Evolutionary conservation across 176 grass and related monocot species (phyloP), one percentile per base, ranked within the genome.

Genomic region (Aegilops longissima): DNA sequence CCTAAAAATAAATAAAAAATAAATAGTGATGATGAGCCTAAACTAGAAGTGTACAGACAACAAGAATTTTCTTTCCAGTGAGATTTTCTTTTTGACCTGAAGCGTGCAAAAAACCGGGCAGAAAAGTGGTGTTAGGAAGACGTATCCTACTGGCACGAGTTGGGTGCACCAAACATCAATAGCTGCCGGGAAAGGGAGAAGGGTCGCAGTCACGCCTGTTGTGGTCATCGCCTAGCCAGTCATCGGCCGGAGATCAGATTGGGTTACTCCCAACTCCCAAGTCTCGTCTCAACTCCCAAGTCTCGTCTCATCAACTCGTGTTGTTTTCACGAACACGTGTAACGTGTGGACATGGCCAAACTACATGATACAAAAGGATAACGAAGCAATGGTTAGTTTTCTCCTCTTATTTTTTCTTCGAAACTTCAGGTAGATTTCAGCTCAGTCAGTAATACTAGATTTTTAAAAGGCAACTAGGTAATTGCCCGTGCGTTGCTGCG

Each of bases 131-230:
- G 54, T 16, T 29, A n/a, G 51, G 78, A 56, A 73, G n/a, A 78
- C 24, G 40, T 38, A 23, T 17, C 13, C 58, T 11, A 66, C 42
- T 11, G 66, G 24, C 25, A 1, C 5, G 3, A 59, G 67, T 80
- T 61, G 25, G 67, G 80, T 27, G 44, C 44, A 87, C 80, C 89
- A 62, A 80, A 87, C 76, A 73, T 74, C 66, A 47, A 56, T 68
- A 67, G 8, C 77, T 51, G 73, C 61, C 29, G 31, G 8, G 68
- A 70, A 24, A 70, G 9, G 61, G 47, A 75, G 69, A 81, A 23
- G 0, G 6, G 62, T 88, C 69, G 81, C 70, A 0, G 23, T 87
- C 89, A 20, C 75, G 58, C 20, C 25, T 12, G 14, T 56, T 45
- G 38, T 44, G 76, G 74, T 77, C 74, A 77, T 77, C 8, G 73